These are phyloP conservation scores for Amorphotheca resinae DNA, from an alignment of 495 filamentous ascomycete genomes.

Conservation along the genomic window DNA sequence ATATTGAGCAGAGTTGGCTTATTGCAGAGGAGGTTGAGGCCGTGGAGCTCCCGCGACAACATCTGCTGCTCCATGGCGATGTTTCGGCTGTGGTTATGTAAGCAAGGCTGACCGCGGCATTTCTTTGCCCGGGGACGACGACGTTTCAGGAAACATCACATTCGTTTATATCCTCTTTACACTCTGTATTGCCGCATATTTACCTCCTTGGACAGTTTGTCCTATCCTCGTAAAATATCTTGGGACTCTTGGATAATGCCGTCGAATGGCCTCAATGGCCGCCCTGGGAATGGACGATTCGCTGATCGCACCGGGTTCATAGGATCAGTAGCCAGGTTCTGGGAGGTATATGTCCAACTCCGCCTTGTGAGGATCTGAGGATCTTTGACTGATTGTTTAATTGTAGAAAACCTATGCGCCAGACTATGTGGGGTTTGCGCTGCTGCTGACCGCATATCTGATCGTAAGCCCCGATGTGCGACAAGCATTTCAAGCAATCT, in stretches of 20 bases:
- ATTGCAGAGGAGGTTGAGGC: too few species aligned
- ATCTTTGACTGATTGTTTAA: not conserved
- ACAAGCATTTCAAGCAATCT: not conserved
- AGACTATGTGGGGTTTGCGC: constrained; percentile 69
- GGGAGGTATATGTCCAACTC: constrained; percentile 21
- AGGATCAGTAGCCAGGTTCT: constrained; percentile 36
- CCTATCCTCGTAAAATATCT: not conserved
- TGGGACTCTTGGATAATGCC: constrained; percentile 6
- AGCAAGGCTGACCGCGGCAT: too few species aligned
- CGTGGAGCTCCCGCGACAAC: too few species aligned
- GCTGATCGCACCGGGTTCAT: constrained; percentile 17
- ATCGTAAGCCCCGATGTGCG: constrained; percentile 33
- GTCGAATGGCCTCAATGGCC: constrained; percentile 1
- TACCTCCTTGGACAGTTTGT: too few species aligned
- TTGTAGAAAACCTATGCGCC: constrained; percentile 66
- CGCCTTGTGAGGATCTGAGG: not conserved
- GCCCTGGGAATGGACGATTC: constrained; percentile 8
- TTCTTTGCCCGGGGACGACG: too few species aligned
- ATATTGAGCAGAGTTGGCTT: too few species aligned
- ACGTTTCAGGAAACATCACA: too few species aligned
- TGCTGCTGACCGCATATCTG: constrained; percentile 55
- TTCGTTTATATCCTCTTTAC: too few species aligned
- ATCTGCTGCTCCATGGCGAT: too few species aligned
- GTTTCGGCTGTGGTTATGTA: too few species aligned
- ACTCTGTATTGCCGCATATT: too few species aligned